Evolutionary conservation across 78 protist genomes (phyloP).

Genomic region (Dictyostelium citrinum): DNA sequence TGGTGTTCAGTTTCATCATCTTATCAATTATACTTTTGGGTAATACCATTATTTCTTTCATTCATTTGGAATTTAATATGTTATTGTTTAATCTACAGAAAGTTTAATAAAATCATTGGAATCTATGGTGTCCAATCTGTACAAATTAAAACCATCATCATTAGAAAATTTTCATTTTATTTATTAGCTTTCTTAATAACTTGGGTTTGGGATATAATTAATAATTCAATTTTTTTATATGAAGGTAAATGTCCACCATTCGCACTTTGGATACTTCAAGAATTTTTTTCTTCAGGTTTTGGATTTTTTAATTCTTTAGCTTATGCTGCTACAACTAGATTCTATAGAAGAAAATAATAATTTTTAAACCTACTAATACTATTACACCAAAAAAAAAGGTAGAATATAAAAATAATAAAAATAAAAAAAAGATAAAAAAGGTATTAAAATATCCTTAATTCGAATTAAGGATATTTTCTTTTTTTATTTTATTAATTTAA

Average conservation of each 20-base stretch:
- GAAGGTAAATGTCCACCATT: slow-evolving; percentile 31
- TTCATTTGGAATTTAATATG: slow-evolving; percentile 39
- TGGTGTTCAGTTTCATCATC: slow-evolving; percentile 21
- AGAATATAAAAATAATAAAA: neutral
- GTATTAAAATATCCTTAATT: no score
- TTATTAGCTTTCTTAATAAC: neutral
- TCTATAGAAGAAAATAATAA: neutral
- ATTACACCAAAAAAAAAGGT: neutral
- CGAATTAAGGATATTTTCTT: no score
- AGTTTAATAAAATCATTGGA: slow-evolving; percentile 2
- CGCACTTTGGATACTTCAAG: slow-evolving; percentile 19
- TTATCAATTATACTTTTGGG: slow-evolving; percentile 55
- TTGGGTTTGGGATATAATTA: slow-evolving; percentile 43
- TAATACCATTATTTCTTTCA: slow-evolving; percentile 19
- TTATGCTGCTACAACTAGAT: neutral
- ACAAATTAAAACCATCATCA: neutral
- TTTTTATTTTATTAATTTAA: no score
- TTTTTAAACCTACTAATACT: no score
- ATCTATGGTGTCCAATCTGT: neutral
- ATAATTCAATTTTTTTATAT: slow-evolving; percentile 17
- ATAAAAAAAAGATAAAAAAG: neutral
- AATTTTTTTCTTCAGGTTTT: neutral
- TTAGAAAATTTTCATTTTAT: slow-evolving; percentile 30
- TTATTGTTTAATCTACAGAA: slow-evolving; percentile 16
- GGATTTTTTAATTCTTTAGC: slow-evolving; percentile 37